Base-by-base conservation (phyloP, 2,329 filamentous ascomycete species). In the Fusarium anthophilum region DNA sequence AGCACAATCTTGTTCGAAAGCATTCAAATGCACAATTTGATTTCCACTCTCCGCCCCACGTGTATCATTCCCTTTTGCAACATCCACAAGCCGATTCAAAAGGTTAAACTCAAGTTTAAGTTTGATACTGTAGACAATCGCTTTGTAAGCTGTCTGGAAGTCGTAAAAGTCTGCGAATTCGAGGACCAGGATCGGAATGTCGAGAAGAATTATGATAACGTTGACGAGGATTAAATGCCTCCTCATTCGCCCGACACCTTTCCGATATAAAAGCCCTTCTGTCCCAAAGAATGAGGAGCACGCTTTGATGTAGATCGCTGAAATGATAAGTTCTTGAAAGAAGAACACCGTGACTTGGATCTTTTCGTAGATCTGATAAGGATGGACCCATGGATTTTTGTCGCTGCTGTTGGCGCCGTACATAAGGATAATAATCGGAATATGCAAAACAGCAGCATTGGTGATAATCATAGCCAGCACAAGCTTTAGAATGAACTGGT, bases 401-500 rank as follows among this genome's bases (percentile, higher is more conserved):
- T 76, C 72, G 24, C 57, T 72, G 4, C 82, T 82, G 70, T 87
- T 88, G 12, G 84, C 80, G n/a, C 87, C 89, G 66, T 87, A 90
- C 5, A 88, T 87, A 9, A 92, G 78, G 6, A 91, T 82, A 1
- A 86, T 88, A 12, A 88, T 89, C 0, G 87, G 86, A 1, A 88
- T 77, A 72, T 91, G 80, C 14, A 90, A 71, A 30, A 89, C 69
- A 35, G 66, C 24, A 8, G 84, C 84, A 75, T 91, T 85, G 66
- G 83, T 77, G 55, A 90, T 84, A 58, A 92, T 91, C 87, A 92
- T 90, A 70, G 75, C 82, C 8, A 91, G 81, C 0, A 90, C 86
- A 17, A 83, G 82, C 6, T 83, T 84, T 1, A 91, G 81, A 9
- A 86, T 78, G 4, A 80, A 37, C 84, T 72, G 83, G 14, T 89